Evolutionary conservation across 2,329 filamentous ascomycete genomes (phyloP).

Genomic region (Alternaria postmessia): DNA sequence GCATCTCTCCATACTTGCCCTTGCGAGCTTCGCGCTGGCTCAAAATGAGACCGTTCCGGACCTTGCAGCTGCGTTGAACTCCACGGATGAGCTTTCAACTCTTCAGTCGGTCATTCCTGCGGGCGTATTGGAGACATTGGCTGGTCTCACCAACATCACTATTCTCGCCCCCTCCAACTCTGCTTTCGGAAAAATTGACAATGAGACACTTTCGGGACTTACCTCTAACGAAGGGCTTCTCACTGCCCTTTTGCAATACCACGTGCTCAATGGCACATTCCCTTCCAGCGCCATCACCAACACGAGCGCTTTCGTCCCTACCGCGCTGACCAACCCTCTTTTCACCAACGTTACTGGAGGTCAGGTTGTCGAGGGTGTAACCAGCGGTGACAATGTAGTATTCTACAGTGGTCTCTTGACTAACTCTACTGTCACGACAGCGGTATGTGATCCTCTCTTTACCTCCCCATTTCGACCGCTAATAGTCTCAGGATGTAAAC

Average conservation of each 20-base stretch:
- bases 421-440: slow-evolving; percentile 58
- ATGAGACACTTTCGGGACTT: slow-evolving; percentile 43
- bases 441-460: slow-evolving; percentile 51
- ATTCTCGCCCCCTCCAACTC: slow-evolving; percentile 66
- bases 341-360: slow-evolving; percentile 68
- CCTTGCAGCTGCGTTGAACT: slow-evolving; percentile 29
- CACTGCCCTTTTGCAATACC: slow-evolving; percentile 63
- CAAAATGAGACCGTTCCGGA: slow-evolving; percentile 30
- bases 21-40: slow-evolving; percentile 45
- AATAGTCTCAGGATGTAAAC: slow-evolving; percentile 49
- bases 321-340: slow-evolving; percentile 59
- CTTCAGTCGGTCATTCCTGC: slow-evolving; percentile 48
- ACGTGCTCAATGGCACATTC: slow-evolving; percentile 65
- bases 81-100: slow-evolving; percentile 37
- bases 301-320: slow-evolving; percentile 57
- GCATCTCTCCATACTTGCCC: slow-evolving; percentile 46
- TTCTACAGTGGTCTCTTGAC: slow-evolving; percentile 63
- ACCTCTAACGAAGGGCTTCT: slow-evolving; percentile 45
- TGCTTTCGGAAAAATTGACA: slow-evolving; percentile 55
- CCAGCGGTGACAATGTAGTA: slow-evolving; percentile 54
- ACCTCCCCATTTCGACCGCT: not conserved
- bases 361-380: slow-evolving; percentile 63
- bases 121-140: slow-evolving; percentile 51
- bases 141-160: slow-evolving; percentile 61
- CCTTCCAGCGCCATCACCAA: slow-evolving; percentile 48